Evolutionary conservation across 148 eudicot species (phyloP), one percentile per base, ranked within the genome.

Genomic region (Camellia granthamiana): DNA sequence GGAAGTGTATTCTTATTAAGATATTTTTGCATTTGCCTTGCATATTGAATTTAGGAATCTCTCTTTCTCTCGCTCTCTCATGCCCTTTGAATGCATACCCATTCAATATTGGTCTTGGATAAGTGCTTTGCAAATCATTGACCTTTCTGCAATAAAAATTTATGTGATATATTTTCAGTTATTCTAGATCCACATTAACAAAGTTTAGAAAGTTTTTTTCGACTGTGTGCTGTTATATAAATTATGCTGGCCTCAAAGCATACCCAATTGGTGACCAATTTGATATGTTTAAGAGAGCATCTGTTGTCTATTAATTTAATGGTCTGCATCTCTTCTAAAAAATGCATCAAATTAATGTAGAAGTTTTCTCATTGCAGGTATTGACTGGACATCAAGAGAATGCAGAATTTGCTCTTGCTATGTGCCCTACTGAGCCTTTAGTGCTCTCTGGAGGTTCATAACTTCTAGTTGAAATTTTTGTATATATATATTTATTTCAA

Each of bases 391-490:
- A 96, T 84, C 85, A 90, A 80, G 99, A 96, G 80, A 93, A 96
- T 84, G 99, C 98, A 1, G 99, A 96, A 87, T 96, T 88, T 90
- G 99, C 99, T 62, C 95, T 96, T 80, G 95, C 93, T 19, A 92
- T 91, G 95, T 92, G 95, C 84, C 97, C 90, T 41, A 86, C 89
- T 60, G 98, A 93, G 81, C 98, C 98, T 67, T 90, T 87, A 86
- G 99, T 96, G 76, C 99, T 93, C 63, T 93, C 98, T 85, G 98
- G 99, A 90, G 99, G 99, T 96, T 77, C 46, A 84, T 60, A 81
- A 43, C 19, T 52, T 77, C 23, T 65, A 44, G 42, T 41, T 62
- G 44, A 21, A 58, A 30, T 62, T 63, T 54, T 43, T 74, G 21
- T 56, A 51, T 69, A 12, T 69, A 38, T 65, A 6, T 43, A 14